Evolutionary conservation across 495 filamentous ascomycete genomes (phyloP).

Genomic region (Achaetomiella virescens): DNA sequence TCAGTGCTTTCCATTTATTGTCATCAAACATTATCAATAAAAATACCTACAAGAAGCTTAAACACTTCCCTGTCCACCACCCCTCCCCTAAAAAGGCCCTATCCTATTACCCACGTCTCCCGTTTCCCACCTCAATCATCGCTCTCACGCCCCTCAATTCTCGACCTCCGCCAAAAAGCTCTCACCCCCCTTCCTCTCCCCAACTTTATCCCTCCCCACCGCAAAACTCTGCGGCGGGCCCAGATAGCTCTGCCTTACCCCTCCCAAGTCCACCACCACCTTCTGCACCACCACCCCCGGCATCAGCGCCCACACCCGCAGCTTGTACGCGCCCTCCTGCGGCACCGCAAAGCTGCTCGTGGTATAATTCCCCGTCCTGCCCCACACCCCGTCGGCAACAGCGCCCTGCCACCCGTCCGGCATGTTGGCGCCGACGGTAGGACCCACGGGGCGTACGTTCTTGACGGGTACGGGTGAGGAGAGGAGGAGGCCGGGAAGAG

Average conservation of each 20-base stretch:
- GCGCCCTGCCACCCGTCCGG: constrained; percentile 53
- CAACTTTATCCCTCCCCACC: constrained; percentile 40
- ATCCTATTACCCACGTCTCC: background rate
- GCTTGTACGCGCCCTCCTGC: constrained; percentile 46
- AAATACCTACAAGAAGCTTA: too few species aligned
- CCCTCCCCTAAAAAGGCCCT: too few species aligned
- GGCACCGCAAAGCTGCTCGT: constrained; percentile 47
- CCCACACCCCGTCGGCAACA: constrained; percentile 56
- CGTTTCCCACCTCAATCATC: constrained; percentile 10
- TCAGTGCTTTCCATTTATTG: too few species aligned
- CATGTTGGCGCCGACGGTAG: constrained; percentile 40
- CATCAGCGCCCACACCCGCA: constrained; percentile 58
- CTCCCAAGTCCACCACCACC: constrained; percentile 60
- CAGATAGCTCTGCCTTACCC: constrained; percentile 58
- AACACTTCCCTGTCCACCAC: too few species aligned
- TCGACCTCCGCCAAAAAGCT: constrained; percentile 34
- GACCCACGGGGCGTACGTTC: constrained; percentile 46
- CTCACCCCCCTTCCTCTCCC: constrained; percentile 36
- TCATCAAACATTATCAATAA: too few species aligned
- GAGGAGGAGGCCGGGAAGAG: constrained; percentile 35
- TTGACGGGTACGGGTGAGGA: constrained; percentile 23
- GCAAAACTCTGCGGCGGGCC: constrained; percentile 63
- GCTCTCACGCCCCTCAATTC: too few species aligned
- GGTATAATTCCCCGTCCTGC: constrained; percentile 39
- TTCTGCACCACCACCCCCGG: constrained; percentile 64